phyloP scores from a whole-genome alignment of 257 asterid genomes.

The Orobanche coerulescens region DNA sequence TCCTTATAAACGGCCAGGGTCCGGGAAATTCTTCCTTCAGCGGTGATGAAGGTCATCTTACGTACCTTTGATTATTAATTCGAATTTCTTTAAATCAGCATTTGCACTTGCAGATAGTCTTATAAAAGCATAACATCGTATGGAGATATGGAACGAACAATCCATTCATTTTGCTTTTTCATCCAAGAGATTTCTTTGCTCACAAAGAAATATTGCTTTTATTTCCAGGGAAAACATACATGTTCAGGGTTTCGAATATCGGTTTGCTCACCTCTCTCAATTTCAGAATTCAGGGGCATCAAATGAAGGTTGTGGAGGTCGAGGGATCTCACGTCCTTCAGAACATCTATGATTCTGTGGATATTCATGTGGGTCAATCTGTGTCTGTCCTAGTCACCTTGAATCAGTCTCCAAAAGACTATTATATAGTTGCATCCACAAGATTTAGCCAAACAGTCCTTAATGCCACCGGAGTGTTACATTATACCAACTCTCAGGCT shows the following conservation, averaged over 20 bases:
- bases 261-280: slow-evolving; percentile 65
- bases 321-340: slow-evolving; percentile 94
- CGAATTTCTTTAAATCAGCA: no score
- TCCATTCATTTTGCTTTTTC: no score
- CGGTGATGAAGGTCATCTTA: slow-evolving; percentile 63
- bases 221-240: slow-evolving; percentile 69
- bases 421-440: slow-evolving; percentile 77
- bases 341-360: slow-evolving; percentile 61
- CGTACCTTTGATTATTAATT: not conserved
- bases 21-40: slow-evolving; percentile 49
- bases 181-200: slow-evolving; percentile 13
- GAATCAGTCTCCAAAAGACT: slow-evolving; percentile 70
- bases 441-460: slow-evolving; percentile 52
- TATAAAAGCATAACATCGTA: no score
- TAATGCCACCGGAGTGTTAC: slow-evolving; percentile 48
- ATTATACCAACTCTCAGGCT: slow-evolving; percentile 52
- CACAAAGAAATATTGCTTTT: not conserved
- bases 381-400: slow-evolving; percentile 64
- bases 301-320: slow-evolving; percentile 75
- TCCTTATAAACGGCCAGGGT: slow-evolving; percentile 70
- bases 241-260: slow-evolving; percentile 83
- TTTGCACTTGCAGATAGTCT: no score
- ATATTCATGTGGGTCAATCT: slow-evolving; percentile 84
- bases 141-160: no score
- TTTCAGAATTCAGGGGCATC: slow-evolving; percentile 88